Base-by-base conservation (phyloP, 1,139 yeast species). In the Arxiozyma heterogenica region DNA sequence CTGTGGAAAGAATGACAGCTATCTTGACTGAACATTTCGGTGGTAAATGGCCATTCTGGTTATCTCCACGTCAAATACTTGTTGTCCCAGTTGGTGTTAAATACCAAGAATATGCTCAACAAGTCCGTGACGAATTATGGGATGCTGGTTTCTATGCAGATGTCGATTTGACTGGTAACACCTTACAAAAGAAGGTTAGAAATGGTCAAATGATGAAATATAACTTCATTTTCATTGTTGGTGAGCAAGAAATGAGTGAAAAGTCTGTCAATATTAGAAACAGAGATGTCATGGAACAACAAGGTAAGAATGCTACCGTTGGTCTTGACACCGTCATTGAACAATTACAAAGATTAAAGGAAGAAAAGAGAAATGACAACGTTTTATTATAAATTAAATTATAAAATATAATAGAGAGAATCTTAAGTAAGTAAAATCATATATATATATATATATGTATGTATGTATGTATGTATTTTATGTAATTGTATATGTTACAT, bases 21-120 rank as follows among this genome's bases (percentile, higher is more conserved):
- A 89, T 93, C 65, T 82, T 93, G 73, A 90, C 95, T 57, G 98
- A 93, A 73, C 98, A 93, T 75, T 91, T 78, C 75, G 95, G 91
- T 69, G 98, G 98, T 68, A 90, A 88, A 72, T 91, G 98, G 98
- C 98, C 98, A 66, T 86, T 93, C 80, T 93, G 98, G 98, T 78
- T 93, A 67, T 90, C 97, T 39, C 98, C 98, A 67, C 86, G 98
- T 78, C 98, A 93, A 75, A 78, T 90, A 55, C 77, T 90, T 67
- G 93, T 93, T 66, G 91, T 93, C 41, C 98, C 98, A 63, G 96
- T 93, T 64, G 96, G 96, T 66, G 94, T 87, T 60, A 88, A 88
- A 71, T 91, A 85, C 77, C 82, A 78, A 68, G 95, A 84, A 60
- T 93, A 93, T 68, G 98, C 97, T 51, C 83, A 84, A 71, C 75